Evolutionary conservation across 2,329 filamentous ascomycete species (phyloP), one percentile per base, ranked within the genome.

Genomic region (Aspergillus chevalieri): DNA sequence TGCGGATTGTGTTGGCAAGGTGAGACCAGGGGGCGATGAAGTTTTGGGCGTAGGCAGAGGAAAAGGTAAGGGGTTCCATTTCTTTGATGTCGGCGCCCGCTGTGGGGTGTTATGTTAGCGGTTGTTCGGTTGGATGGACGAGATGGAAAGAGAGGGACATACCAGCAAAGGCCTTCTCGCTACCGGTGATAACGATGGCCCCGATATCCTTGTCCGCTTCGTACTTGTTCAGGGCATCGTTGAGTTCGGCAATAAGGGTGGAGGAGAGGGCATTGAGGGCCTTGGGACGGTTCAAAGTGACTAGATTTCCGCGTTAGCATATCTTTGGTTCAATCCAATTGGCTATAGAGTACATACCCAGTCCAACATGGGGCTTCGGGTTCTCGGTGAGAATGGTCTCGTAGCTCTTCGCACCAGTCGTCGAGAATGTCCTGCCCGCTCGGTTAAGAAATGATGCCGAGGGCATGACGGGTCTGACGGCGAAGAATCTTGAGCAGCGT

Each of bases 71-170:
- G 52, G 89, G 85, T 26, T 89, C 87, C 93, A 98, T 98, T 74
- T 98, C 93, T 73, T 97, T 97, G 77, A 98, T 98, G 72, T 98
- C 93, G 53, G 93, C 93, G 46, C 93, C 93, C 42, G 93, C 92
- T 67, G 63, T 47, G n/a, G 17, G 39, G 10, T 34, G 42, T 26
- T 41, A 41, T 30, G 4, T 30, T 5, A 30, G 10, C 10, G 7
- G 10, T 22, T 19, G 44, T 21, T 14, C 15, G 30, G 44, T 21
- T 24, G 41, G 7, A 36, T 7, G 17, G 6, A 19, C n/a, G 26
- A 15, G 24, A n/a, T 8, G 5, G 7, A 21, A 46, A 39, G 10
- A 39, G 10, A 10, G 38, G 17, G 43, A 48, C 52, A 28, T 66
- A 78, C 76, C 70, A 26, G 92, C 92, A 66, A 96, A 98, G 39